Evolutionary conservation across 768 basidiomycete genomes (phyloP).

Genomic region (Trametes coccinea): DNA sequence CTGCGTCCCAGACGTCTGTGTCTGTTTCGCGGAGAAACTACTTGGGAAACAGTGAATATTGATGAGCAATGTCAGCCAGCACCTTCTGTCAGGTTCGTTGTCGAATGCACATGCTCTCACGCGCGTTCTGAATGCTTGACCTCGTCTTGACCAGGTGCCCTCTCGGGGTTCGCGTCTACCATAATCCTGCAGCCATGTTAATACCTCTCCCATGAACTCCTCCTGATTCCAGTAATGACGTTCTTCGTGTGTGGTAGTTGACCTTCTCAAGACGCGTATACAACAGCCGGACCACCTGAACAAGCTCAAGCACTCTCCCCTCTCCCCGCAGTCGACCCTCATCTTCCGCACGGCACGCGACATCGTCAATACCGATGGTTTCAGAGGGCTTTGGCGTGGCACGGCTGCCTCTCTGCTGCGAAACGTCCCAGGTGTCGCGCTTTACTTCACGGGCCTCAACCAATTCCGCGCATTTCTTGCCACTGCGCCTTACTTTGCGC

Average conservation of each 20-base stretch:
- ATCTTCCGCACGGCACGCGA: slow-evolving; percentile 54
- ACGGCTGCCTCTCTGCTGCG: slow-evolving; percentile 78
- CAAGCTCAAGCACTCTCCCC: slow-evolving; percentile 13
- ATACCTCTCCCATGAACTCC: slow-evolving; percentile 25
- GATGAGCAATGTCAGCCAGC: slow-evolving; percentile 71
- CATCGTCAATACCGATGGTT: slow-evolving; percentile 64
- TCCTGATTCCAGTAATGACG: not conserved
- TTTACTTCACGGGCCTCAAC: slow-evolving; percentile 88
- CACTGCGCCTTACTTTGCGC: slow-evolving; percentile 66
- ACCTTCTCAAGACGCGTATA: slow-evolving; percentile 88
- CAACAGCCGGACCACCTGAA: slow-evolving; percentile 66
- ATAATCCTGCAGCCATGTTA: slow-evolving; percentile 76
- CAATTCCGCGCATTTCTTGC: slow-evolving; percentile 80
- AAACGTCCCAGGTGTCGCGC: slow-evolving; percentile 89
- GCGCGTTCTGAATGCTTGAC: no score
- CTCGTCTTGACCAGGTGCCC: slow-evolving; percentile 51
- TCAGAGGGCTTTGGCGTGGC: slow-evolving; percentile 83
- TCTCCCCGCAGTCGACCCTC: slow-evolving; percentile 23
- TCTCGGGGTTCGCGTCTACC: slow-evolving; percentile 78
- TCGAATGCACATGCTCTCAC: not conserved
- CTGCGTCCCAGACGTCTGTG: no score
- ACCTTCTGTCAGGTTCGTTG: slow-evolving; percentile 59
- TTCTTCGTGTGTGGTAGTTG: slow-evolving; percentile 51
- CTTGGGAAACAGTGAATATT: not conserved
- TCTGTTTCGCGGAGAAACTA: no score